phyloP scores from a whole-genome alignment of 2,329 filamentous ascomycete species.

The Aureobasidium sp. region DNA sequence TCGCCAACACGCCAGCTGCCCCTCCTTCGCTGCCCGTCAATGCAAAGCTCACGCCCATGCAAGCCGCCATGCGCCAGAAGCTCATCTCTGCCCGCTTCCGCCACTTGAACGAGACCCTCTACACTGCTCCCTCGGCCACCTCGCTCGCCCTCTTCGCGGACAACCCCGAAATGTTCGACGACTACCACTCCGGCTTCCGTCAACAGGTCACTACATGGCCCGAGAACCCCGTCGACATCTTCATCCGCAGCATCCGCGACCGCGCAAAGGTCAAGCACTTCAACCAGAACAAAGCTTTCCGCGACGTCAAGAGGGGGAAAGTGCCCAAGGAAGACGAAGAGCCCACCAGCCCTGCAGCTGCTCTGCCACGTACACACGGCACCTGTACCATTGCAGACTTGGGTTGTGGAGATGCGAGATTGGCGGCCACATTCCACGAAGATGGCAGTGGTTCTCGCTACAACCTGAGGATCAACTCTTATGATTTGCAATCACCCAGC shows the following conservation, averaged over 20 bases:
- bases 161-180: constrained; percentile 86
- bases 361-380: constrained; percentile 66
- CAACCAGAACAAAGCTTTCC: constrained; percentile 29
- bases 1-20: constrained; percentile 27
- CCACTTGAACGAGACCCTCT: constrained; percentile 92
- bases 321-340: constrained; percentile 26
- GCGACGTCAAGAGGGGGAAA: constrained; percentile 37
- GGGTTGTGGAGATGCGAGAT: constrained; percentile 84
- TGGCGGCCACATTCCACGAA: constrained; percentile 61
- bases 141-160: constrained; percentile 76
- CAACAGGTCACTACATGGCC: constrained; percentile 95
- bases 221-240: constrained; percentile 87
- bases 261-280: constrained; percentile 52
- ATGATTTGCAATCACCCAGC: constrained; percentile 74
- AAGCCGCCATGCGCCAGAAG: constrained; percentile 91
- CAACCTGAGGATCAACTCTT: constrained; percentile 70
- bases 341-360: constrained; percentile 22
- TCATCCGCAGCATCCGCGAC: constrained; percentile 62
- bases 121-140: constrained; percentile 79
- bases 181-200: constrained; percentile 95
- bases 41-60: constrained; percentile 77
- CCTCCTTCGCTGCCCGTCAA: constrained; percentile 30
- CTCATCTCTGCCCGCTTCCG: constrained; percentile 92
- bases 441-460: constrained; percentile 53
- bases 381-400: constrained; percentile 79